Evolutionary conservation across 2,329 filamentous ascomycete genomes (phyloP), one percentile per base, ranked within the genome.

Genomic region (Didymella pomorum): DNA sequence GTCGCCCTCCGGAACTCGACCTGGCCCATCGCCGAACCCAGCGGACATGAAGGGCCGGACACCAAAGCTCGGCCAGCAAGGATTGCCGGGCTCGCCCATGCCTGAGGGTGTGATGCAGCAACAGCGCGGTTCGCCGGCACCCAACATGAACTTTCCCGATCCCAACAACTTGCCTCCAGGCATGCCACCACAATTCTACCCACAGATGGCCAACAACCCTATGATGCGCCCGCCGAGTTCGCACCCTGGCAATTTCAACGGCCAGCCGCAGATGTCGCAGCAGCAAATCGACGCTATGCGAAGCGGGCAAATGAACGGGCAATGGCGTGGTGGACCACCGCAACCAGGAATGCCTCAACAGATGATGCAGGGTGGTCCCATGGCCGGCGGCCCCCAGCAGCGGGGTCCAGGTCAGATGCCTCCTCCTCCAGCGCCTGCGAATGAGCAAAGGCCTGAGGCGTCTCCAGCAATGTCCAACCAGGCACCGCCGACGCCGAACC

Each of bases 11-110:
- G 88, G 84, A 44, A 87, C 81, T 72, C 85, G 89, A 71, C 83
- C 84, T 59, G 89, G 87, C 31, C 87, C 89, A 25, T 93, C 91
- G 11, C 91, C 91, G 33, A 93, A 91, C 72, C 89, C 91, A 21
- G 82, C 84, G 43, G 91, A 93, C 61, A 92, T 92, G 84, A 92
- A 91, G 82, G 88, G 90, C 49, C 87, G 87, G 48, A 91, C 89
- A 25, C 89, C 89, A 25, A 89, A 91, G 76, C 87, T 92, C 83
- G 86, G 85, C 68, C 86, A 86, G 57, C 84, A 84, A 35, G 87
- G 84, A 55, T 87, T 92, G 64, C 88, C 89, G 14, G 72, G 72
- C 23, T 92, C 88, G 23, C 90, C 87, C 8, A 82, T 90, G 61
- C 88, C 89, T 2, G 90, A 91, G 71, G 89, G 86, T 14, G 70